Conservation (phyloP, 192 early-diverging fungal genomes). For the Coemansia sp. region DNA sequence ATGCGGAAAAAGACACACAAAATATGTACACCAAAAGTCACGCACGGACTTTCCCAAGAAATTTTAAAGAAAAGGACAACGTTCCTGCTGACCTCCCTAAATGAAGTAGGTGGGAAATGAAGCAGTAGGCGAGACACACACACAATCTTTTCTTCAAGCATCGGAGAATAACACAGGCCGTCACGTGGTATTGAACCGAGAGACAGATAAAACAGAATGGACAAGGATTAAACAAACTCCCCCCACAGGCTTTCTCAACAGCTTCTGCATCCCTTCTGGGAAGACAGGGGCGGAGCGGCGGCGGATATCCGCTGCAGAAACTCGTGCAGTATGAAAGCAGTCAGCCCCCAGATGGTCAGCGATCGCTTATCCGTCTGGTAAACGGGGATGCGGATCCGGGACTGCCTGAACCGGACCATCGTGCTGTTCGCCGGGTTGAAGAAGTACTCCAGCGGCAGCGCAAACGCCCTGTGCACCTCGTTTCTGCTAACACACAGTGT, state of each 20-base stretch:
- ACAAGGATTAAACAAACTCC: neutral
- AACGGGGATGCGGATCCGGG: constrained; percentile 57
- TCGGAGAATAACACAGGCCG: too few relatives aligned
- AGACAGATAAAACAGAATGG: constrained; percentile 11
- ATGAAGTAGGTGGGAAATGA: too few relatives aligned
- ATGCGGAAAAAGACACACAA: too few relatives aligned
- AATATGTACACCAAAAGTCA: too few relatives aligned
- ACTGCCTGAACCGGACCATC: constrained; percentile 58
- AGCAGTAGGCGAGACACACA: too few relatives aligned
- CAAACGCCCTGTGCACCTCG: constrained; percentile 74
- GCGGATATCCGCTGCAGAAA: constrained; percentile 34
- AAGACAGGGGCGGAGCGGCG: neutral
- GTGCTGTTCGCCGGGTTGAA: constrained; percentile 45
- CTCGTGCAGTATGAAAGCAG: constrained; percentile 74
- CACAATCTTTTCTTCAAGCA: too few relatives aligned
- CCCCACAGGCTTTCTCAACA: neutral
- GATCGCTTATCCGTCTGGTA: constrained; percentile 58
- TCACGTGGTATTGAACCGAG: neutral
- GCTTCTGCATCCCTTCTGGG: neutral
- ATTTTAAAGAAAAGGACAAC: too few relatives aligned
- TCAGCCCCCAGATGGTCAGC: constrained; percentile 77
- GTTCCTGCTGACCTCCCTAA: too few relatives aligned
- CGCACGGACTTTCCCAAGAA: too few relatives aligned
- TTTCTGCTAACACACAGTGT: constrained; percentile 56
- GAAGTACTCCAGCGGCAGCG: constrained; percentile 66